Base-by-base conservation (phyloP, 2,329 filamentous ascomycete species). In the Macroventuria anomochaeta region DNA sequence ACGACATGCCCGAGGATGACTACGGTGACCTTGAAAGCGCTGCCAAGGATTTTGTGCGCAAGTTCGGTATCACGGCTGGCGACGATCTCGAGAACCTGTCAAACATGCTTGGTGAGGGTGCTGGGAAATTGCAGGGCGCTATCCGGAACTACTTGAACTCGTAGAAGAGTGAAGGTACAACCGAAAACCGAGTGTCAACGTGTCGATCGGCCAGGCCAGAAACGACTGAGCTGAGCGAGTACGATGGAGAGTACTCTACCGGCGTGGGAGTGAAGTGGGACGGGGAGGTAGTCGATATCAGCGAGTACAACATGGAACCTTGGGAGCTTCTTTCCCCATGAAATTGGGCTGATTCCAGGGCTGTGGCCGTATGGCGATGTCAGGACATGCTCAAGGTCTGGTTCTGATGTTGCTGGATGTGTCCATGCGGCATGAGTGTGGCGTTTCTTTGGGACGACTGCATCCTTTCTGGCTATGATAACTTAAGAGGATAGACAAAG, bases 71-170 rank as follows among this genome's bases (percentile, higher is more conserved):
- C 65, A 97, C 93, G 3, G 93, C 95, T 20, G 93, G 92, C 51
- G 95, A 99, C 72, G 95, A 99, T 75, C 78, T 99, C 50, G 95
- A 99, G 75, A 96, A 96, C 75, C 76, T 97, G 65, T 89, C 88
- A 20, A 86, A 87, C 64, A 83, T 91, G 59, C 79, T 97, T 4
- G 95, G 93, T 25, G 92, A 97, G 68, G 93, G 92, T 34, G 92
- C 92, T 12, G 85, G 83, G 39, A 89, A 87, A 76, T 81, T 97
- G 70, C 92, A 97, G 79, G 91, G 73, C 25, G 73, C 73, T 29
- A 70, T 76, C 12, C 62, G 72, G 29, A 75, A 69, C 62, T 76
- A 76, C 57, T 59, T 76, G 59, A 75, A 76, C 65, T 74, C 72
- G 56, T 75, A 73, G 65, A 52, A 48, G n/a, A 46, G 31, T 26